Evolutionary conservation across 768 basidiomycete genomes (phyloP).

Genomic region (Aureoboletus auriporus): DNA sequence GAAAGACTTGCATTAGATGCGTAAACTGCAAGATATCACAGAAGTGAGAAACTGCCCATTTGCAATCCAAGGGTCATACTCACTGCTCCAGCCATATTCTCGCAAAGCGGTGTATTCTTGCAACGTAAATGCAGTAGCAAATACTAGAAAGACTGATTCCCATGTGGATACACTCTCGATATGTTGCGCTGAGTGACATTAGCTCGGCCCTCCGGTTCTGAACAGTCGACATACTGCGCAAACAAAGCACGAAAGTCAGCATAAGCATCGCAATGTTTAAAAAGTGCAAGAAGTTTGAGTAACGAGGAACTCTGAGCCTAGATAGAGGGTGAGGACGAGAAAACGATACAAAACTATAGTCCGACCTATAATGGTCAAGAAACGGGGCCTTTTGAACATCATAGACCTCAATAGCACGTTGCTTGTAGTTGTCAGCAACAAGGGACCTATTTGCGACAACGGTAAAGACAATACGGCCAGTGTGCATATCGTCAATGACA

Average conservation of each 20-base stretch:
- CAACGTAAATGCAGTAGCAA: slow-evolving; percentile 72
- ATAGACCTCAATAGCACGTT: slow-evolving; percentile 68
- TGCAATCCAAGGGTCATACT: slow-evolving; percentile 30
- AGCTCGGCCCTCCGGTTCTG: neutral
- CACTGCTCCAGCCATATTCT: slow-evolving; percentile 86
- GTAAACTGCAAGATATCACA: slow-evolving; percentile 49
- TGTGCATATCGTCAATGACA: slow-evolving; percentile 83
- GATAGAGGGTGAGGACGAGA: neutral
- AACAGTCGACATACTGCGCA: slow-evolving; percentile 53
- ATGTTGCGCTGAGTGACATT: slow-evolving; percentile 48
- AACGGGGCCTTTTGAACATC: slow-evolving; percentile 62
- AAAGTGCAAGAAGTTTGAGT: slow-evolving; percentile 74
- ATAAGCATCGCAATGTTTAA: slow-evolving; percentile 69
- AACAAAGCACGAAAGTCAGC: slow-evolving; percentile 66
- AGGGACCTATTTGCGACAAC: slow-evolving; percentile 63
- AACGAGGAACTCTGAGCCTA: slow-evolving; percentile 79
- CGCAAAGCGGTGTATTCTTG: slow-evolving; percentile 86
- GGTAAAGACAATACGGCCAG: slow-evolving; percentile 71
- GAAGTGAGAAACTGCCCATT: neutral
- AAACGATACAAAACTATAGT: neutral
- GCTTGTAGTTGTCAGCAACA: slow-evolving; percentile 88
- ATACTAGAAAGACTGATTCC: slow-evolving; percentile 73
- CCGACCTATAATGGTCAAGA: slow-evolving; percentile 78
- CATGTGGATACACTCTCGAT: slow-evolving; percentile 47
- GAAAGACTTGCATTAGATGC: slow-evolving; percentile 64